These are phyloP conservation scores for Willaertia magna DNA, from an alignment of 208 protist species.

Conservation along the genomic window DNA sequence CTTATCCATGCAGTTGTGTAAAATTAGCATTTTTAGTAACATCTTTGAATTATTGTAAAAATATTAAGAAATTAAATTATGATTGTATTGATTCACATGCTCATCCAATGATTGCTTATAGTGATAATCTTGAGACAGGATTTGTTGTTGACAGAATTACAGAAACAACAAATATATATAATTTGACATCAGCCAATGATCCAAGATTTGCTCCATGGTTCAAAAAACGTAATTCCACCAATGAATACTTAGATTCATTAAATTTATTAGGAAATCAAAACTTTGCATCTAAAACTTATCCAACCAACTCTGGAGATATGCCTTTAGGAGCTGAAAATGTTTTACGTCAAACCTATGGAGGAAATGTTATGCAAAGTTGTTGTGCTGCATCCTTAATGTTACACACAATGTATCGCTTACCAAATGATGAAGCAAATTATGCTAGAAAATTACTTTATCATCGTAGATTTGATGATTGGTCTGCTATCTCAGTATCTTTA, in stretches of 20 bases:
- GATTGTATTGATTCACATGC: constrained; percentile 11
- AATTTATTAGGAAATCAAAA: constrained; percentile 14
- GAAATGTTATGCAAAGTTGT: not conserved
- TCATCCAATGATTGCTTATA: constrained; percentile 10
- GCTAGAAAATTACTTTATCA: not conserved
- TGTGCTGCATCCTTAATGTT: not conserved
- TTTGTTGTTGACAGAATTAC: constrained; percentile 12
- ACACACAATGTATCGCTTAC: not conserved
- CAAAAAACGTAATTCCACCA: constrained; percentile 11
- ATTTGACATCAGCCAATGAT: not conserved
- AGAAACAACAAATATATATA: not conserved
- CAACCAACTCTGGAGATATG: constrained; percentile 9
- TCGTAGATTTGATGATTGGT: not conserved
- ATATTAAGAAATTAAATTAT: not conserved
- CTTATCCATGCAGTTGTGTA: constrained; percentile 11
- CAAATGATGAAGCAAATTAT: not conserved
- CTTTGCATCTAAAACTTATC: constrained; percentile 10
- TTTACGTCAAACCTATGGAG: not conserved
- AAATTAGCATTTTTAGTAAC: constrained; percentile 12
- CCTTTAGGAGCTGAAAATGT: not conserved
- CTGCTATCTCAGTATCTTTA: not conserved
- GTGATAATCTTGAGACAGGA: constrained; percentile 17
- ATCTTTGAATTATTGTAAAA: not conserved
- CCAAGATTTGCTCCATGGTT: constrained; percentile 1
- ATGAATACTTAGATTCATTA: not conserved